phyloP scores from a whole-genome alignment of 306 rosid genomes.

The Aeschynomene evenia region DNA sequence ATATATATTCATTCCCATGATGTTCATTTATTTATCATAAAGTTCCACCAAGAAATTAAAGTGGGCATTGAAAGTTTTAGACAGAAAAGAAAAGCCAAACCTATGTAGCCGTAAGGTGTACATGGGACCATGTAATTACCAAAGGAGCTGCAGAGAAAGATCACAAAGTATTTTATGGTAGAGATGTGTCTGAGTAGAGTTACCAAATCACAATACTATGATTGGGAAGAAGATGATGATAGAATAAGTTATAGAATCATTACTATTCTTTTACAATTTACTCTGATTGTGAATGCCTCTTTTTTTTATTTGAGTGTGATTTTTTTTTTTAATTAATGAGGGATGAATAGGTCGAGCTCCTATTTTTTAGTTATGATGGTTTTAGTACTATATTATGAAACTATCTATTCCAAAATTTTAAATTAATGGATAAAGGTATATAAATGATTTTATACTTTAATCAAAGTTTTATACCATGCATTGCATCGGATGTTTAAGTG shows the following conservation, averaged over 20 bases:
- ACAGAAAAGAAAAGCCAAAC: slow-evolving; percentile 35
- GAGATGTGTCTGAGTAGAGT: slow-evolving; percentile 46
- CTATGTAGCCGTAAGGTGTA: slow-evolving; percentile 80
- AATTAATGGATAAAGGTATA: too few species aligned
- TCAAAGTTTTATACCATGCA: too few species aligned
- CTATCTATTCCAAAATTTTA: too few species aligned
- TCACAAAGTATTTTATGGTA: slow-evolving; percentile 48
- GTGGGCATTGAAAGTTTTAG: slow-evolving; percentile 45
- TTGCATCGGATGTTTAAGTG: too few species aligned
- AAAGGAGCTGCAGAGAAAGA: slow-evolving; percentile 49
- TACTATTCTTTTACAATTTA: too few species aligned
- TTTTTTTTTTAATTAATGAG: too few species aligned
- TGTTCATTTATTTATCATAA: slow-evolving; percentile 46
- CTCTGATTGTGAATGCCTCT: too few species aligned
- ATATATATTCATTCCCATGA: slow-evolving; percentile 60
- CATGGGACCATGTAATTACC: slow-evolving; percentile 73
- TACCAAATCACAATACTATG: slow-evolving; percentile 53
- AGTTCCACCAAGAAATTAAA: slow-evolving; percentile 45
- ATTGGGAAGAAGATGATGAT: slow-evolving; percentile 57
- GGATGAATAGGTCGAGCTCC: too few species aligned
- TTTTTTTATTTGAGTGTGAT: too few species aligned
- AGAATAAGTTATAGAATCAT: slow-evolving; percentile 59
- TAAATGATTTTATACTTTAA: too few species aligned
- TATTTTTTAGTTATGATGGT: too few species aligned
- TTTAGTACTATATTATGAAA: too few species aligned